Percentiles rank a stretch among this genome's conserved stretches.
Evolutionary conservation across 1,139 yeast species (phyloP).

Genomic region (Saccharomycopsis hybrid): DNA sequence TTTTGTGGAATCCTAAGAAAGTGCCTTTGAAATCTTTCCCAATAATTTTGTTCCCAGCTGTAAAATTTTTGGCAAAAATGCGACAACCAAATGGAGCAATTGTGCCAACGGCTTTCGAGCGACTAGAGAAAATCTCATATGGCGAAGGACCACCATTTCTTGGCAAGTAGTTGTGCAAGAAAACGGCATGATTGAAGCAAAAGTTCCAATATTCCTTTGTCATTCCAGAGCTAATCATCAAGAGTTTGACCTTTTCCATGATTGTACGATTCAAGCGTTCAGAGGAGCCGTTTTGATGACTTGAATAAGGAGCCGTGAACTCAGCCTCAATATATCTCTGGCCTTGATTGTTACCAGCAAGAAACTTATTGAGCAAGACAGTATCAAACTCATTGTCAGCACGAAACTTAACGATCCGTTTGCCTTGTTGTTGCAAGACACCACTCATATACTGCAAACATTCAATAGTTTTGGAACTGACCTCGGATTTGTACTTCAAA

Average conservation of each 20-base stretch:
- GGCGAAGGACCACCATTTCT: background rate
- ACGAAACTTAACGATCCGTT: background rate
- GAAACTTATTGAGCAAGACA: background rate
- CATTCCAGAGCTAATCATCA: background rate
- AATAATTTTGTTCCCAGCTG: background rate
- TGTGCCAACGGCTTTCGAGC: background rate
- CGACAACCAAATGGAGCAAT: background rate
- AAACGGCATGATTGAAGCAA: background rate
- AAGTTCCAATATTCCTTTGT: too few relatives aligned
- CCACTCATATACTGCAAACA: background rate
- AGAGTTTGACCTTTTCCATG: background rate
- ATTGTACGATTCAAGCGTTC: background rate
- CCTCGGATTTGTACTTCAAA: background rate
- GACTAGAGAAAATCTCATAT: background rate
- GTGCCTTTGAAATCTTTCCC: background rate
- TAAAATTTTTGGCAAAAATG: background rate
- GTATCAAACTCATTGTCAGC: slow-evolving; percentile 1
- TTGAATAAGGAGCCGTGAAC: too few relatives aligned
- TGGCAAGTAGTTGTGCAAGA: slow-evolving; percentile 1
- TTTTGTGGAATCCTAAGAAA: background rate
- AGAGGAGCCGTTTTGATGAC: slow-evolving; percentile 2
- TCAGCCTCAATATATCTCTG: background rate
- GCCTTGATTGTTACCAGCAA: background rate
- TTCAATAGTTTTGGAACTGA: background rate
- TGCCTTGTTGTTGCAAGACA: background rate